Evolutionary conservation across 768 basidiomycete species (phyloP).

Genomic region (Boletus insuetus): DNA sequence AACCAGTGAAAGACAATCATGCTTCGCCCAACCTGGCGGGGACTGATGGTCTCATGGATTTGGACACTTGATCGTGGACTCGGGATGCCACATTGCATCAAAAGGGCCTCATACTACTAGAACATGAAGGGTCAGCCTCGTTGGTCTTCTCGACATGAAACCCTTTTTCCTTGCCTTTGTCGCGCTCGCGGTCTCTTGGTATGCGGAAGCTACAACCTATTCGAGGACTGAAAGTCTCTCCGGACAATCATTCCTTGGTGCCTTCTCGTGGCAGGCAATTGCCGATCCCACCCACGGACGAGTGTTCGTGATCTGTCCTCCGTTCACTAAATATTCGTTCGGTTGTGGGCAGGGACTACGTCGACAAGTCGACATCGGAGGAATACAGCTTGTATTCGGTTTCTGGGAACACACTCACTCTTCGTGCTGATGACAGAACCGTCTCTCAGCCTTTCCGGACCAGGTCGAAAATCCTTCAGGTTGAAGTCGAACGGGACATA

Average conservation of each 20-base stretch:
- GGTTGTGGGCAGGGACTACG: slow-evolving; percentile 37
- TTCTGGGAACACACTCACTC: slow-evolving; percentile 36
- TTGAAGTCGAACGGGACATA: slow-evolving; percentile 31
- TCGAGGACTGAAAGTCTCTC: slow-evolving; percentile 41
- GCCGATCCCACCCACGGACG: slow-evolving; percentile 36
- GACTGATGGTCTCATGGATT: not conserved
- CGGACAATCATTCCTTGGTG: slow-evolving; percentile 49
- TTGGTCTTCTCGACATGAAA: not conserved
- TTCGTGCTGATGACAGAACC: slow-evolving; percentile 34
- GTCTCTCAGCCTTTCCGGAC: slow-evolving; percentile 24
- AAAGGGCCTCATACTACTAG: not conserved
- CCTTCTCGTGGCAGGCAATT: slow-evolving; percentile 27
- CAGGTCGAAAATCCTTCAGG: slow-evolving; percentile 39
- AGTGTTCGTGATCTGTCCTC: slow-evolving; percentile 17
- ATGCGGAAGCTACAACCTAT: slow-evolving; percentile 42
- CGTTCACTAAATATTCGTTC: not conserved
- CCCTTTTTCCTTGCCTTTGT: slow-evolving; percentile 1
- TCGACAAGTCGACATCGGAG: slow-evolving; percentile 46
- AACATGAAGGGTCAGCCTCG: not conserved
- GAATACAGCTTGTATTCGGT: slow-evolving; percentile 57
- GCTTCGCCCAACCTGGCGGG: not conserved
- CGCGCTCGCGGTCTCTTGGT: slow-evolving; percentile 3
- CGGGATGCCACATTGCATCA: slow-evolving; percentile 8
- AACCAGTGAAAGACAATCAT: not conserved
- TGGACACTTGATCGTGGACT: not conserved